Percentiles rank a stretch among this genome's conserved stretches.
Conservation (phyloP, 2,329 filamentous ascomycete genomes). For the Colletotrichum higginsianum region DNA sequence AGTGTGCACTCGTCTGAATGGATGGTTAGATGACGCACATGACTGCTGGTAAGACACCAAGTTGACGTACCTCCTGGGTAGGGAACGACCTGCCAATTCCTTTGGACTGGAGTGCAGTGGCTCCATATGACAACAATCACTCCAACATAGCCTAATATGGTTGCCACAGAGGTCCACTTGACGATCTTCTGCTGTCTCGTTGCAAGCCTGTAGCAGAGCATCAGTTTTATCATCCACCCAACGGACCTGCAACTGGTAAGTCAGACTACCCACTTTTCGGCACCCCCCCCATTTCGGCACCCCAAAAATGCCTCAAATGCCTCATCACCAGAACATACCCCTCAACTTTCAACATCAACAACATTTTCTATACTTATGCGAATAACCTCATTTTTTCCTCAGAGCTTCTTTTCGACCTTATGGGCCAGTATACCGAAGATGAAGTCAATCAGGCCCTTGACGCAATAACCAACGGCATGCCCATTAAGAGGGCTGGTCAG, state of each 20-base stretch:
- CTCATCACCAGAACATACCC: too few species aligned
- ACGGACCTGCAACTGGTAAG: not conserved
- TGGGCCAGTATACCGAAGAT: too few species aligned
- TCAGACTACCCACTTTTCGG: too few species aligned
- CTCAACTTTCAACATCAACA: too few species aligned
- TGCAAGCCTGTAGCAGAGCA: constrained; percentile 48
- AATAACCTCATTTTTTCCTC: too few species aligned
- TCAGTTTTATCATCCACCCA: not conserved
- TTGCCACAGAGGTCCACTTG: constrained; percentile 51
- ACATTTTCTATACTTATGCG: too few species aligned
- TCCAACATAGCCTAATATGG: constrained; percentile 50
- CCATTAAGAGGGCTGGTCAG: too few species aligned
- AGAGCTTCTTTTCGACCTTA: too few species aligned
- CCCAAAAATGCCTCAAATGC: too few species aligned
- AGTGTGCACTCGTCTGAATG: constrained; percentile 52
- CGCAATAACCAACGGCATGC: too few species aligned
- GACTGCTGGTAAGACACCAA: accelerated
- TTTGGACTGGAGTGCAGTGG: constrained; percentile 55
- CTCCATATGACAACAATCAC: constrained; percentile 54
- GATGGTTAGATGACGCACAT: not conserved
- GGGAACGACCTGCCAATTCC: constrained; percentile 58
- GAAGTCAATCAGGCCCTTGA: too few species aligned
- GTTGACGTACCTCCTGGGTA: constrained; percentile 54
- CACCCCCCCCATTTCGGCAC: too few species aligned
- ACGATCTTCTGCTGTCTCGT: constrained; percentile 56